Conservation (phyloP, 192 early-diverging fungal genomes). For the Funneliformis geosporum region DNA sequence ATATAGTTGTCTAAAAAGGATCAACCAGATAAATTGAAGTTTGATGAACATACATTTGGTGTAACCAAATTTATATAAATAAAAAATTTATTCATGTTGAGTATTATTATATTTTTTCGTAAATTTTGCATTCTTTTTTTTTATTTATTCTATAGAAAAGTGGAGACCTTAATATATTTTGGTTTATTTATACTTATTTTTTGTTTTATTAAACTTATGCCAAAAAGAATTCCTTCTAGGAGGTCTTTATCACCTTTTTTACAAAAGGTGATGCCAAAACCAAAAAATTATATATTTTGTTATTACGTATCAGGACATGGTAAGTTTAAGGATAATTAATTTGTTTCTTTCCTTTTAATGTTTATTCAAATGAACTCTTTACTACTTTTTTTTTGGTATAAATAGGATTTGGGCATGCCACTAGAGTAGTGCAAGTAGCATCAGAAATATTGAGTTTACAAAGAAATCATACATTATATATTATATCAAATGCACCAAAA, state of each 20-base stretch:
- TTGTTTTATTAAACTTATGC: neutral
- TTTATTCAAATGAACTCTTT: neutral
- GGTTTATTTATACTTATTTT: neutral
- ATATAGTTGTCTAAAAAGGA: neutral
- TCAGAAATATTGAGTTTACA: constrained; percentile 47
- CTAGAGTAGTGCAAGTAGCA: constrained; percentile 58
- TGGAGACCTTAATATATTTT: neutral
- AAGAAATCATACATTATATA: constrained; percentile 50
- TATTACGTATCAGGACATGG: constrained; percentile 63
- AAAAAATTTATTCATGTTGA: too few species aligned
- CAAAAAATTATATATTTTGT: constrained; percentile 50
- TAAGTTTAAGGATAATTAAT: constrained; percentile 23
- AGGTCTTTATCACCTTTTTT: neutral
- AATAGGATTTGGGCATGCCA: constrained; percentile 64
- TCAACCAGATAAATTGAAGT: too few species aligned
- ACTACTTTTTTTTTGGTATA: too few species aligned
- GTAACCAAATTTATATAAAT: neutral
- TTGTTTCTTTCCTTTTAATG: neutral
- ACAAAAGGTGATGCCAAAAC: neutral
- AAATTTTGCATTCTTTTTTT: neutral
- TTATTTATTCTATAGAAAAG: neutral
- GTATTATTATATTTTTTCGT: neutral
- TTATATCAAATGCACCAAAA: constrained; percentile 56
- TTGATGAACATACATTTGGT: neutral
- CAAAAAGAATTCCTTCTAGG: neutral